Base-by-base conservation (phyloP, 2,329 filamentous ascomycete species). In the Xylariaceae sp. region DNA sequence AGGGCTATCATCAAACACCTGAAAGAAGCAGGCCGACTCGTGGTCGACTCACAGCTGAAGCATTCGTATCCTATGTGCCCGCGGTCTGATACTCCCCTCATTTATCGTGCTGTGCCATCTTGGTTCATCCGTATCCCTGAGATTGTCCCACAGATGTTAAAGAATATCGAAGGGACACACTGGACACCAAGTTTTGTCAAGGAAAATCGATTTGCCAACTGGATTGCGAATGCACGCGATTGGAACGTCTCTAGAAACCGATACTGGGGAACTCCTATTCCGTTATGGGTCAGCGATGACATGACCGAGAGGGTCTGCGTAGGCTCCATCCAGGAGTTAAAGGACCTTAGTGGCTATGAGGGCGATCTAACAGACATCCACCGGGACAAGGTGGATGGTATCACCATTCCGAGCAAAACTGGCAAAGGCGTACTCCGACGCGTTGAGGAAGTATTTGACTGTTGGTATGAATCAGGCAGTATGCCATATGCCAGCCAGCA, bases 51-150 rank as follows among this genome's bases (percentile, higher is more conserved):
- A 42, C 91, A 95, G 72, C 82, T 96, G 58, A 91, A 83, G 68
- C 93, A 97, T 77, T 93, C 90, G 65, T 95, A 96, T 72, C 92
- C 91, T 16, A 93, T 93, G 83, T 97, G 93, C 73, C 92, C 89
- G 76, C 85, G 93, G 56, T 96, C 92, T n/a, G 93, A 97, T 69
- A 97, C 91, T 0, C 93, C 92, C 24, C 81, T 97, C 58, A 96
- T 97, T 64, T 94, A 96, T 74, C 85, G 89, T 60, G 91, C 93
- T 21, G 91, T 97, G 15, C 90, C 92, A 7, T 91, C 92, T 1
- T 97, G 93, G 93, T 97, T 97, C 70, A 88, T 97, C 66, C 91
- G 90, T 71, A 91, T 97, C 40, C 84, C 87, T 15, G 83, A 89
- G 54, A 88, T 92, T 63, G 85, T 96, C 45, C 91, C 92, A 1